Percentiles rank a stretch among this genome's conserved stretches.
Conservation (phyloP, 1,284 basidiomycete species). For the Marasmius oreades region DNA sequence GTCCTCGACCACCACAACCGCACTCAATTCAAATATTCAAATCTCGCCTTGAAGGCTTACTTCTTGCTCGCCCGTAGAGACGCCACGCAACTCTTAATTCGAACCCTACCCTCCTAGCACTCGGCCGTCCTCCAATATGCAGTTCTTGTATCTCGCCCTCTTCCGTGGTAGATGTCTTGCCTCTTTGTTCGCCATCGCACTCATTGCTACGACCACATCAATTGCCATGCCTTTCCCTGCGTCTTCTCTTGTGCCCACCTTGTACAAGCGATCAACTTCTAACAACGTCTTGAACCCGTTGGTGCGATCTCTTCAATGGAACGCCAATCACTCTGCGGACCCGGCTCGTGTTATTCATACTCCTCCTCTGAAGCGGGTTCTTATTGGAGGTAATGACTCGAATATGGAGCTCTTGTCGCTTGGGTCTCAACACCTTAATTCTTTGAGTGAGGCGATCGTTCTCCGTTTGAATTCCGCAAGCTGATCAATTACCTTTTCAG, state of each 20-base stretch:
- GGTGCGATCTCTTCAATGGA: background rate
- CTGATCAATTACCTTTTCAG: background rate
- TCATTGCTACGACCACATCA: slow-evolving; percentile 20
- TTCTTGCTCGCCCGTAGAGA: background rate
- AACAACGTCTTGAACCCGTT: background rate
- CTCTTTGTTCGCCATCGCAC: slow-evolving; percentile 28
- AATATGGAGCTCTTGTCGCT: background rate
- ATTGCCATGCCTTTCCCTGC: slow-evolving; percentile 35
- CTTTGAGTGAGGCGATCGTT: background rate
- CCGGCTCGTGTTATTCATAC: background rate
- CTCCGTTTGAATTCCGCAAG: no score
- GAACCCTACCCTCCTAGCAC: background rate
- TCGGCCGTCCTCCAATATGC: slow-evolving; percentile 4
- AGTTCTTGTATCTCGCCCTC: slow-evolving; percentile 38
- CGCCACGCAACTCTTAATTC: background rate
- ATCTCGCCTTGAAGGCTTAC: slow-evolving; percentile 5
- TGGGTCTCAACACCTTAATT: slow-evolving; percentile 14
- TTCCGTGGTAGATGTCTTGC: slow-evolving; percentile 34
- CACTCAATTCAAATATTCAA: background rate
- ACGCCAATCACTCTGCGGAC: background rate
- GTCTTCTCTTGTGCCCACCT: slow-evolving; percentile 21
- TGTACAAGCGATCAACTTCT: background rate
- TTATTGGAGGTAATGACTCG: background rate
- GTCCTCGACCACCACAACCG: background rate
- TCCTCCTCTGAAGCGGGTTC: background rate